These are phyloP conservation scores for Parastagonospora avenae DNA, from an alignment of 2,329 filamentous ascomycete genomes.

Conservation along the genomic window DNA sequence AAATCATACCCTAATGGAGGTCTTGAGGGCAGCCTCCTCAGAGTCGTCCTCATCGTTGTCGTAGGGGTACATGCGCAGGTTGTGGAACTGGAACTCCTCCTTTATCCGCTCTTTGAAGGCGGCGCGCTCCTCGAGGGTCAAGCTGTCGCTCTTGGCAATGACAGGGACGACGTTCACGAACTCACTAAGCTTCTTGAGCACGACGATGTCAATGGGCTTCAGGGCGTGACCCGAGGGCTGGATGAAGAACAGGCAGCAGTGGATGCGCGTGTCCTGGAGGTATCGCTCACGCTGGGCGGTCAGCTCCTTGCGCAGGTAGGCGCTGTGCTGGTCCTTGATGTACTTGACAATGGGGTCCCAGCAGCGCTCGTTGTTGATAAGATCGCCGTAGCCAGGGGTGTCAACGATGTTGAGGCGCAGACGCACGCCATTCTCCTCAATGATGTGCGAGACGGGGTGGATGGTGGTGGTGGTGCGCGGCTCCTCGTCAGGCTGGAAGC, in stretches of 20 bases:
- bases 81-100: constrained; percentile 99
- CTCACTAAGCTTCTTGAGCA: constrained; percentile 98
- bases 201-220: constrained; percentile 99
- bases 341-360: constrained; percentile 99
- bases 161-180: constrained; percentile 99
- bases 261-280: constrained; percentile 98
- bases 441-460: constrained; percentile 95
- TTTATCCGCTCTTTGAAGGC: constrained; percentile 98
- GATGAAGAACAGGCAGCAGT: constrained; percentile 99
- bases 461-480: constrained; percentile 97
- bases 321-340: constrained; percentile 99
- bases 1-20: constrained; percentile 84
- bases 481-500: constrained; percentile 87
- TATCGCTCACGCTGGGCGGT: constrained; percentile 98
- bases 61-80: constrained; percentile 99
- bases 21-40: constrained; percentile 92
- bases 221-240: constrained; percentile 97
- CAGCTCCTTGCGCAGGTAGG: constrained; percentile 98
- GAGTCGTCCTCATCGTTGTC: constrained; percentile 99
- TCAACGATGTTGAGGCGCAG: constrained; percentile 98
- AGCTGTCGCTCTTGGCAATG: constrained; percentile 96
- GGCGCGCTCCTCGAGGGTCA: constrained; percentile 93
- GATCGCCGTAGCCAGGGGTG: constrained; percentile 95
- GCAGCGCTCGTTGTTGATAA: constrained; percentile 99
- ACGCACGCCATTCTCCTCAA: constrained; percentile 98